Base-by-base conservation (phyloP, 2,329 filamentous ascomycete species). In the Scedosporium boydii region DNA sequence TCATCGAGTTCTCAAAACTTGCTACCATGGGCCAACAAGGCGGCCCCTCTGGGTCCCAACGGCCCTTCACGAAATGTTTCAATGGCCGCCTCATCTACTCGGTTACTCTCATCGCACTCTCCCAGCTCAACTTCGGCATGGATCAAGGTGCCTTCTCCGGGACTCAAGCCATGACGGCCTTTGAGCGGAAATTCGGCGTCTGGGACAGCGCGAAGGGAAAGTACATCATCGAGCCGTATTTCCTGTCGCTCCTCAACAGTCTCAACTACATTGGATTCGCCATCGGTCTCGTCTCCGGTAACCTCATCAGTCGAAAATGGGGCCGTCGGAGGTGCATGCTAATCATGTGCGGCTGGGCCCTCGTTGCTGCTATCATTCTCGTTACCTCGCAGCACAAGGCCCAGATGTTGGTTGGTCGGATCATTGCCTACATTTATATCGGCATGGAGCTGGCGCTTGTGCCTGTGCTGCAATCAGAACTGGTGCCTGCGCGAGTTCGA, bases 101-200 rank as follows among this genome's bases (percentile, higher is more conserved):
- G 2, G 65, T 66, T 4, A 21, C 61, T 14, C 61, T 76, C 29
- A 69, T 76, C 55, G 70, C 72, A 42, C 46, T 76, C 1, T 75
- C 72, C 1, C 68, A 69, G 18, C 69, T 77, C 65, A 77, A 76
- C 65, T 77, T 75, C 70, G 74, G 74, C 60, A 74, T 77, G 53
- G 75, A 76, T 64, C 72, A 74, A 53, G 67, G 70, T 56, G 74
- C 69, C 7, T 74, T 75, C 66, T 67, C 70, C 7, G 73, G 71
- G 2, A 74, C 71, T 0, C 73, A 77, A 64, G 70, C 75, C 21
- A 76, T 77, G 75, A 67, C 69, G 18, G 65, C 72, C 21, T 77
- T 76, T 63, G 67, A 67, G 6, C 65, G 63, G 48, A 68, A 72
- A 44, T 76, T 76, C 62, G 74, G 74, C 18, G 65, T 65, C 12